phyloP scores from a whole-genome alignment of 164 flowering plant species.

The Akebia trifoliata region DNA sequence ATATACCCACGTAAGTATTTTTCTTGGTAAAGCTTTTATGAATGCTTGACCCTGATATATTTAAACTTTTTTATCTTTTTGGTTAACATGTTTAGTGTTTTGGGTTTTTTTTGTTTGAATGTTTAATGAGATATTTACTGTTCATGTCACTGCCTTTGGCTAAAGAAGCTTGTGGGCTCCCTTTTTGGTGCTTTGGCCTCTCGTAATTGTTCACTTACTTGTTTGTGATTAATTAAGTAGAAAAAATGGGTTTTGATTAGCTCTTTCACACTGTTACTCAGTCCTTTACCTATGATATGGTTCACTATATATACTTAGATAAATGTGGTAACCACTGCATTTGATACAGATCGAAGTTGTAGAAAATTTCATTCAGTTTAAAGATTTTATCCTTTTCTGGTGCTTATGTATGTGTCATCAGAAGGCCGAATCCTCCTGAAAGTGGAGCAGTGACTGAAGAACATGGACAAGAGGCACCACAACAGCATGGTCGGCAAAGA shows the following conservation, averaged over 20 bases:
- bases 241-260: background rate
- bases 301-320: background rate
- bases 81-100: background rate
- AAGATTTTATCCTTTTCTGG: background rate
- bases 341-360: background rate
- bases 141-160: too few species aligned
- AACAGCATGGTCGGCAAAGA: conserved; percentile 62
- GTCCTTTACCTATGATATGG: background rate
- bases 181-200: too few species aligned
- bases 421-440: conserved; percentile 45
- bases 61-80: background rate
- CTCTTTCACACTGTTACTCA: background rate
- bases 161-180: too few species aligned
- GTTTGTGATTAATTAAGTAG: background rate
- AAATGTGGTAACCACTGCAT: too few species aligned
- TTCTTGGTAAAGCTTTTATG: background rate
- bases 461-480: conserved; percentile 56
- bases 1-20: conserved; percentile 69
- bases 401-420: conserved; percentile 16
- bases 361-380: background rate
- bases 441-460: conserved; percentile 45
- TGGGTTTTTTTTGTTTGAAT: background rate
- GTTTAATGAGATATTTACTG: background rate
- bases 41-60: background rate
- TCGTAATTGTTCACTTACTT: too few species aligned